Percentiles rank a stretch among this genome's conserved stretches.
Conservation (phyloP, 2,329 filamentous ascomycete genomes). For the Paecilomyces niveus region DNA sequence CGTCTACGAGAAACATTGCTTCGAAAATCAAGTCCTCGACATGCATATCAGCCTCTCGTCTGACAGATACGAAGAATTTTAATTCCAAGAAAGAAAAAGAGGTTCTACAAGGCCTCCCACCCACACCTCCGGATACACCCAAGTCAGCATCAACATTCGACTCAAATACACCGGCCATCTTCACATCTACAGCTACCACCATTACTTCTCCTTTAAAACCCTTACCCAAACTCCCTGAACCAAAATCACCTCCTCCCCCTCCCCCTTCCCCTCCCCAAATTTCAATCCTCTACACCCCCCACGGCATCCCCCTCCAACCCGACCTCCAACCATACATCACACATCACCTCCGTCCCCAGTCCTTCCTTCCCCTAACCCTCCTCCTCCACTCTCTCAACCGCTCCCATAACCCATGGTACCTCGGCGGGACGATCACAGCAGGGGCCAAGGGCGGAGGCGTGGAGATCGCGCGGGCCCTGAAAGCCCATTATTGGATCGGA, state of each 20-base stretch:
- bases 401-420: conserved; percentile 47
- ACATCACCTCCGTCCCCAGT: conserved; percentile 37
- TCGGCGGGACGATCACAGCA: conserved; percentile 46
- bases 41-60: background rate
- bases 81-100: background rate
- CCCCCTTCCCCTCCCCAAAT: conserved; percentile 28
- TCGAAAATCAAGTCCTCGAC: background rate
- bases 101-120: background rate
- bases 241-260: no score
- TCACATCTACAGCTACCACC: conserved; percentile 1
- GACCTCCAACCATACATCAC: conserved; percentile 43
- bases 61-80: background rate
- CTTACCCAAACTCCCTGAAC: background rate
- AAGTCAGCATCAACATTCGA: background rate
- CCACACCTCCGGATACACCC: background rate
- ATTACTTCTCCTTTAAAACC: background rate
- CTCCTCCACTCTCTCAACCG: conserved; percentile 48
- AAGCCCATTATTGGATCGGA: conserved; percentile 46
- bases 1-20: background rate
- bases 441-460: conserved; percentile 42
- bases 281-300: conserved; percentile 43
- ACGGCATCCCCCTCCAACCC: conserved; percentile 20
- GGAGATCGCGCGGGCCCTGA: conserved; percentile 34
- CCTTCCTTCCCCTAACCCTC: conserved; percentile 32
- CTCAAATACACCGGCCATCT: conserved; percentile 1